phyloP scores from a whole-genome alignment of 768 basidiomycete genomes.

The Panus rudis region DNA sequence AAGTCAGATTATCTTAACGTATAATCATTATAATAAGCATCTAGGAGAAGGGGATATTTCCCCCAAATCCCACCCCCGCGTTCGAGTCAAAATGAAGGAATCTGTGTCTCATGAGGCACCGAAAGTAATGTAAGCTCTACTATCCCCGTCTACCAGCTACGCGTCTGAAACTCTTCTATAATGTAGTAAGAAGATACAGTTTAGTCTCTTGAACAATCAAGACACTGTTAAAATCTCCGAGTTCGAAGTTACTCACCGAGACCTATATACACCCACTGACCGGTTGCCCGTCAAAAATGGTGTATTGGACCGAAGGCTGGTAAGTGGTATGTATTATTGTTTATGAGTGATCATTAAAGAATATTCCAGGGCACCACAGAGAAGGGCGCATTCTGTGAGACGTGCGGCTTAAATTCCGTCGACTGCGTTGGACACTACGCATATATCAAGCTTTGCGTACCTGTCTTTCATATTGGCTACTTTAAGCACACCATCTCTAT shows the following conservation, averaged over 20 bases:
- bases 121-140: constrained; percentile 64
- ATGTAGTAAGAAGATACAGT: constrained; percentile 88
- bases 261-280: constrained; percentile 81
- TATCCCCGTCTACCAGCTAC: neutral
- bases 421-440: constrained; percentile 99
- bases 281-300: constrained; percentile 86
- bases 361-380: constrained; percentile 80
- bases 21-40: too few species aligned
- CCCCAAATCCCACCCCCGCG: too few species aligned
- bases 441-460: constrained; percentile 94
- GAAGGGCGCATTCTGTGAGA: constrained; percentile 88
- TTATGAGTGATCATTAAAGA: neutral
- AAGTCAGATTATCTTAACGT: too few species aligned
- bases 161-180: constrained; percentile 1
- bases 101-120: constrained; percentile 71
- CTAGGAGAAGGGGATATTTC: too few species aligned
- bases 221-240: constrained; percentile 95
- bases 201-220: constrained; percentile 87
- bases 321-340: constrained; percentile 29
- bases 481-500: constrained; percentile 94
- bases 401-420: constrained; percentile 84
- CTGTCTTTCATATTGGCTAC: constrained; percentile 97
- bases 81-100: constrained; percentile 83
- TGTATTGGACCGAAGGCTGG: constrained; percentile 86
- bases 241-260: constrained; percentile 90